Evolutionary conservation across 176 grass and related monocot species (phyloP).

Genomic region (Oryza longistaminata): DNA sequence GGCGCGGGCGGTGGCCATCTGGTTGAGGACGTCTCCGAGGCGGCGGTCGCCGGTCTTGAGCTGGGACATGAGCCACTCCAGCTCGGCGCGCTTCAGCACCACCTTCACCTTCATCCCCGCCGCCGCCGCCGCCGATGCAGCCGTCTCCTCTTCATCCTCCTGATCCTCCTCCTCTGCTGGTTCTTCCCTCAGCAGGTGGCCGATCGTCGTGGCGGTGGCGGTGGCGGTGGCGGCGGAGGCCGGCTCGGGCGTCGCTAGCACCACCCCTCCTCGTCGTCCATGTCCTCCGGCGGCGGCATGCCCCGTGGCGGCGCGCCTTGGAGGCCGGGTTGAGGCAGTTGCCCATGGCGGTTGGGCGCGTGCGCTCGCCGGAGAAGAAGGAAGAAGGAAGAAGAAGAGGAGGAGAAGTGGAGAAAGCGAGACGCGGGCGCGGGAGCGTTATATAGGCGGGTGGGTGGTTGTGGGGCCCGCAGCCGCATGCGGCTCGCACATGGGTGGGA

Average conservation of each 20-base stretch:
- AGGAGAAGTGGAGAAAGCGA: too few species aligned
- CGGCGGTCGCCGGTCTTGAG: slow-evolving; percentile 69
- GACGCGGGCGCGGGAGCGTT: too few species aligned
- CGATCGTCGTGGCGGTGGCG: neutral
- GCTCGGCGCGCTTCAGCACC: slow-evolving; percentile 65
- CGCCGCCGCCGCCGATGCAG: neutral
- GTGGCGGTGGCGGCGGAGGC: neutral
- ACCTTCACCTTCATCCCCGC: slow-evolving; percentile 64
- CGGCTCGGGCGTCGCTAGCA: neutral
- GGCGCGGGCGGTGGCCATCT: slow-evolving; percentile 34
- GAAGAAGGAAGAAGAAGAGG: too few species aligned
- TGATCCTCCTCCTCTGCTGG: neutral
- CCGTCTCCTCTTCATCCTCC: neutral
- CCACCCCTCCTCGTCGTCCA: neutral
- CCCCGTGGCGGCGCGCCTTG: neutral
- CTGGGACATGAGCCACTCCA: slow-evolving; percentile 77
- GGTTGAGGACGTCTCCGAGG: slow-evolving; percentile 63
- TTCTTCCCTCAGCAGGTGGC: slow-evolving; percentile 28
- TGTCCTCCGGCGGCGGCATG: neutral
- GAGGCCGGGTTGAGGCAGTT: slow-evolving; percentile 48
- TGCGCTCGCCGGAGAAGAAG: too few species aligned
- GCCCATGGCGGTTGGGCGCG: slow-evolving; percentile 28
- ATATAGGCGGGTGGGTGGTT: too few species aligned
- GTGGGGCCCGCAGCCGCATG: too few species aligned
- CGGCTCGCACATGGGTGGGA: too few species aligned